Conservation (phyloP, 1,284 basidiomycete genomes). For the Volvariella surrecta region DNA sequence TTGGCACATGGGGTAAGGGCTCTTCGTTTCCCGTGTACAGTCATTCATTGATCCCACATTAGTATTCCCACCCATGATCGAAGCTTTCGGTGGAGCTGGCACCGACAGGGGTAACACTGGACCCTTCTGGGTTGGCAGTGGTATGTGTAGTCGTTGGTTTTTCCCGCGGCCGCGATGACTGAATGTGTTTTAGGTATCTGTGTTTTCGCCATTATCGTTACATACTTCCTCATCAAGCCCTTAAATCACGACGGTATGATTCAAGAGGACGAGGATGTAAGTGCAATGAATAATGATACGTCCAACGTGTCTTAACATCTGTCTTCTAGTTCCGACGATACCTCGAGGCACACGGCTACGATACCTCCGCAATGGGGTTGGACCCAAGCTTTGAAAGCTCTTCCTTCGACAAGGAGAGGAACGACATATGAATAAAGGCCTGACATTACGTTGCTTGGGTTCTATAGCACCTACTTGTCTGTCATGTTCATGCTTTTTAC, state of each 20-base stretch:
- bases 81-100: slow-evolving; percentile 51
- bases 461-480: too few relatives aligned
- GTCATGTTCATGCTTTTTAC: too few relatives aligned
- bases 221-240: slow-evolving; percentile 69
- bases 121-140: slow-evolving; percentile 76
- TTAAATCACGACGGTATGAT: slow-evolving; percentile 74
- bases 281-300: slow-evolving; percentile 12
- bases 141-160: slow-evolving; percentile 19
- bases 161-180: neutral
- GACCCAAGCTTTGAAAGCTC: slow-evolving; percentile 12
- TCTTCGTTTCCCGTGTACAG: neutral
- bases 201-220: slow-evolving; percentile 67
- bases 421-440: slow-evolving; percentile 1
- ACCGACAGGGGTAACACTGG: slow-evolving; percentile 59
- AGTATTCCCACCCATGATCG: slow-evolving; percentile 67
- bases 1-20: slow-evolving; percentile 65
- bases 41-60: slow-evolving; percentile 4
- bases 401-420: slow-evolving; percentile 14
- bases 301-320: neutral
- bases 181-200: slow-evolving; percentile 44
- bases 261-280: slow-evolving; percentile 60
- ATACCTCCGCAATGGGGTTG: slow-evolving; percentile 63
- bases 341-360: slow-evolving; percentile 69
- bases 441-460: too few relatives aligned
- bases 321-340: slow-evolving; percentile 66